Conservation (phyloP, 139 green algal genomes). For the Ettlia oleoabundans region DNA sequence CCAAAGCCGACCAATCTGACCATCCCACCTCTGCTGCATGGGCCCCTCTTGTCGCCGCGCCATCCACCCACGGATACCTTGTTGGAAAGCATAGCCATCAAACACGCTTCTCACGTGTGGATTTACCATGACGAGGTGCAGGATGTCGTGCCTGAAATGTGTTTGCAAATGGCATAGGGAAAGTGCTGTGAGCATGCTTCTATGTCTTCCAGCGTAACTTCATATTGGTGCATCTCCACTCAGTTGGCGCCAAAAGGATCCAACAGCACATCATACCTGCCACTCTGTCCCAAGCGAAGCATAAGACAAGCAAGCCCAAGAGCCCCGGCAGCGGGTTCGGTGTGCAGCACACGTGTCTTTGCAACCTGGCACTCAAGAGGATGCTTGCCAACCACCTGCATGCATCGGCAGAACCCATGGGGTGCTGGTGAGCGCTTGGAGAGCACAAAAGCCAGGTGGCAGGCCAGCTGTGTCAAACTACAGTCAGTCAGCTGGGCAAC, state of each 20-base stretch:
- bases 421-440: too few relatives aligned
- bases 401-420: too few relatives aligned
- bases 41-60: neutral
- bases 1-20: too few relatives aligned
- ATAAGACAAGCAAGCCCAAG: conserved; percentile 41
- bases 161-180: too few relatives aligned
- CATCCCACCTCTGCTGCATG: neutral
- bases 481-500: too few relatives aligned
- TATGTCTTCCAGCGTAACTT: too few relatives aligned
- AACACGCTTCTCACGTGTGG: conserved; percentile 56
- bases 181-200: too few relatives aligned
- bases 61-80: neutral
- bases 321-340: conserved; percentile 84
- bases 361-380: conserved; percentile 69
- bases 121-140: conserved; percentile 79
- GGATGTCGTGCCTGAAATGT: conserved; percentile 37
- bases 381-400: neutral
- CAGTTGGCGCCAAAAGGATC: too few relatives aligned
- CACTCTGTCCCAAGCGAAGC: neutral
- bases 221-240: too few relatives aligned
- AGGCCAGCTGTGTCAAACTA: too few relatives aligned
- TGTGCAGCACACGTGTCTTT: conserved; percentile 81
- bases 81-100: neutral
- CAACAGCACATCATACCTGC: neutral
- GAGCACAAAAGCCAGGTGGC: too few relatives aligned